phyloP scores from a whole-genome alignment of 2,329 filamentous ascomycete genomes.

The Scolecobasidium constrictum region DNA sequence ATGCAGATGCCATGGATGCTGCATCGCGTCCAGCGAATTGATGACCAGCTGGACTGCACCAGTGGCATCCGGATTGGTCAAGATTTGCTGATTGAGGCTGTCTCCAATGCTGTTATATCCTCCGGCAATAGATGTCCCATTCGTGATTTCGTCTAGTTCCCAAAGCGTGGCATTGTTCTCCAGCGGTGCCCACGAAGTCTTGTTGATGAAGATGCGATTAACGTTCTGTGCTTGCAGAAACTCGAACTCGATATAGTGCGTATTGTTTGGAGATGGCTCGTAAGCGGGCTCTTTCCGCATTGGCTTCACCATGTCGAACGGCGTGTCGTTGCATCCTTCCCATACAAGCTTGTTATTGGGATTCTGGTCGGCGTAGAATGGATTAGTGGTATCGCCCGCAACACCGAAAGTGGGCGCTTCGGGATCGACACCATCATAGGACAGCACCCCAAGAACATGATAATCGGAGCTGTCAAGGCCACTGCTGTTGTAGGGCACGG shows the following conservation, averaged over 20 bases:
- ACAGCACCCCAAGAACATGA: not conserved
- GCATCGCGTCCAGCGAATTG: not conserved
- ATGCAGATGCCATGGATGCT: constrained; percentile 4
- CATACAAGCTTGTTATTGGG: not conserved
- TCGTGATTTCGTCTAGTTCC: not conserved
- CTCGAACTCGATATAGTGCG: not conserved
- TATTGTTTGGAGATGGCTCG: not conserved
- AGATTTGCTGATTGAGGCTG: not conserved
- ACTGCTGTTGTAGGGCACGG: not conserved
- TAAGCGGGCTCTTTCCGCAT: not conserved
- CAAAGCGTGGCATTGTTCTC: not conserved
- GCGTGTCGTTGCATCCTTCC: not conserved
- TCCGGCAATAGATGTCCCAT: not conserved
- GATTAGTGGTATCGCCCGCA: not conserved
- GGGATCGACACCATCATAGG: not conserved
- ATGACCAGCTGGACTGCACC: not conserved
- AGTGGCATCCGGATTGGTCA: not conserved
- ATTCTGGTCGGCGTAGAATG: not conserved
- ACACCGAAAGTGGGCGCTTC: not conserved
- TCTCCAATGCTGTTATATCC: not conserved
- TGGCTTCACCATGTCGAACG: not conserved
- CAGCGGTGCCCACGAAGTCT: not conserved
- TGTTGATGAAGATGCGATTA: not conserved
- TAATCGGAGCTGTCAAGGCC: not conserved
- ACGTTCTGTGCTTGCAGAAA: not conserved